These are phyloP conservation scores for Aspergillus neotritici DNA, from an alignment of 2,329 filamentous ascomycete species.

Conservation along the genomic window DNA sequence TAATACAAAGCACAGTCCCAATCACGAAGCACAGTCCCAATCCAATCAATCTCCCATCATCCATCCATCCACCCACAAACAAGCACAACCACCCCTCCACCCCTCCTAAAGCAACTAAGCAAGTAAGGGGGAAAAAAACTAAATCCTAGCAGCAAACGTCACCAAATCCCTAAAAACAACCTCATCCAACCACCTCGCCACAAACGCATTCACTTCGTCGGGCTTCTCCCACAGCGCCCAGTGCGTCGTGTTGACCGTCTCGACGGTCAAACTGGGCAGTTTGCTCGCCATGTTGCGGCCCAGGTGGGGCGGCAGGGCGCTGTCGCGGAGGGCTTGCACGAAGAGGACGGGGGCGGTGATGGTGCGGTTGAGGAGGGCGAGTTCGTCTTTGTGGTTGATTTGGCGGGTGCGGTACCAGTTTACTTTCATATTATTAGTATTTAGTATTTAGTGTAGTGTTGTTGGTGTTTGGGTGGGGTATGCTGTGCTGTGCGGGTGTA, in stretches of 20 bases:
- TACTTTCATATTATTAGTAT: constrained; percentile 39
- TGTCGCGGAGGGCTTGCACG: constrained; percentile 65
- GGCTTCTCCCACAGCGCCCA: constrained; percentile 77
- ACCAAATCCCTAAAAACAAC: constrained; percentile 43
- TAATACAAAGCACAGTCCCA: no score
- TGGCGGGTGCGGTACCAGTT: constrained; percentile 81
- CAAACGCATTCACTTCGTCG: constrained; percentile 61
- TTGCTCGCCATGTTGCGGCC: constrained; percentile 63
- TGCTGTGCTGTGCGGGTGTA: neutral
- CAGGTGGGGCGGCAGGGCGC: constrained; percentile 66
- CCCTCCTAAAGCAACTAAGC: neutral
- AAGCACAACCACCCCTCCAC: neutral
- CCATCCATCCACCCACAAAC: no score
- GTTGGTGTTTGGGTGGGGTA: neutral
- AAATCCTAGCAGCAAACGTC: constrained; percentile 4
- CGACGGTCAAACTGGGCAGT: constrained; percentile 60
- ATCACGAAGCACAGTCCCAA: no score
- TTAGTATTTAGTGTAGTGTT: constrained; percentile 4
- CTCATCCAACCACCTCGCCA: constrained; percentile 62
- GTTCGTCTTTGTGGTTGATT: constrained; percentile 73
- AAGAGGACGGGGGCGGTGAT: constrained; percentile 65
- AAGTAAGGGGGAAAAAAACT: neutral
- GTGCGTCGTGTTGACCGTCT: constrained; percentile 65
- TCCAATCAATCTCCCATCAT: no score
- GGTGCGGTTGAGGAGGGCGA: constrained; percentile 31